A percentile compares a stretch with the other conserved stretches of the same genome.
phyloP scores from a whole-genome alignment of 371 early-diverging fungal genomes.

The Fennellomyces sp. region DNA sequence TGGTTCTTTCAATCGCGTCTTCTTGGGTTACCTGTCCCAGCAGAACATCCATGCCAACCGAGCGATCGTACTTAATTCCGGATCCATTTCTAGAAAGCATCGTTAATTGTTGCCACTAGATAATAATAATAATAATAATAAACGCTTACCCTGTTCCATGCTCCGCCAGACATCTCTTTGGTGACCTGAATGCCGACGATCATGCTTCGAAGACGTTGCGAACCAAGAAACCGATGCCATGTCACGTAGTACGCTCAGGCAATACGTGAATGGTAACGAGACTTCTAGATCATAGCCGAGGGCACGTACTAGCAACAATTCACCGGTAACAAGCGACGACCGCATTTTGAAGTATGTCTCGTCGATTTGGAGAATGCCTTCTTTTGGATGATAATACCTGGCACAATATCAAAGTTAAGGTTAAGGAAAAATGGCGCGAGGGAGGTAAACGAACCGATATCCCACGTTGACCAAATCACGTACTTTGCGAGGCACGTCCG shows the following conservation, averaged over 20 bases:
- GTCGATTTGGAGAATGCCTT: conserved; percentile 34
- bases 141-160: conserved; percentile 28
- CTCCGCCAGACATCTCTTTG: conserved; percentile 44
- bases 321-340: conserved; percentile 45
- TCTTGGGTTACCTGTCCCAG: conserved; percentile 44
- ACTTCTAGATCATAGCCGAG: conserved; percentile 51
- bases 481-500: conserved; percentile 58
- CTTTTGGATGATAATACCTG: conserved; percentile 48
- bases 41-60: conserved; percentile 45
- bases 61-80: conserved; percentile 43
- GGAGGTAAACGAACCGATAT: conserved; percentile 46
- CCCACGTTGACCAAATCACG: conserved; percentile 63
- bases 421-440: not conserved
- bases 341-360: conserved; percentile 52
- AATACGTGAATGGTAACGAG: conserved; percentile 49
- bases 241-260: conserved; percentile 43
- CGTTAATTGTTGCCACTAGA: no score
- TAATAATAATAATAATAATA: not conserved
- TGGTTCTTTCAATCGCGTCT: not conserved
- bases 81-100: conserved; percentile 39
- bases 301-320: conserved; percentile 46
- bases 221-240: conserved; percentile 40
- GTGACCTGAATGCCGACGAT: conserved; percentile 8
- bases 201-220: conserved; percentile 17
- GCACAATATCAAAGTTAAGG: not conserved